Evolutionary conservation across 2,329 filamentous ascomycete species (phyloP), one percentile per base, ranked within the genome.

Genomic region (Arthrobotrys megalospora): DNA sequence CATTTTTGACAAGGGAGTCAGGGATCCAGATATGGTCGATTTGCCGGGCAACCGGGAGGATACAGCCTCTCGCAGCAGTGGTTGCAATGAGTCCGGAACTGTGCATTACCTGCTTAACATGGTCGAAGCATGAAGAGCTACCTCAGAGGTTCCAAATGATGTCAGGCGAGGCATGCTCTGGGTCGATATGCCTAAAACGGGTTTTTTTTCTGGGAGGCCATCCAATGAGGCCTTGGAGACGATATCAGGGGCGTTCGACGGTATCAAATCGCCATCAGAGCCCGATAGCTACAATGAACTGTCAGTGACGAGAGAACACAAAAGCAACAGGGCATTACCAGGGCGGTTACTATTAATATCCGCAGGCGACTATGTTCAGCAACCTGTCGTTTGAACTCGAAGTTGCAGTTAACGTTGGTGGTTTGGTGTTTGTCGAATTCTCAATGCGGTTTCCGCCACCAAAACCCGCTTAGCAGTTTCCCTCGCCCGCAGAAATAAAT

Each of bases 91-190:
- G 52, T 21, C 75, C 62, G 47, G 75, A 60, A 47, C 50, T 38
- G 28, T 62, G 75, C 75, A 78, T 78, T 36, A 72, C 65, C 72
- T 65, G 38, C 58, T 76, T 7, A 45, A 65, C 72, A 76, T 76
- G 43, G 71, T 52, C 65, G 70, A 48, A 50, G 38, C 28, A 41
- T 43, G 47, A 19, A 60, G 34, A 52, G 36, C 21, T n/a, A 48
- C 32, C 50, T 60, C 36, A 69, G 28, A 53, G 48, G 55, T 65
- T 66, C 48, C 38, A 76, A 67, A 48, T 45, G 62, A 63, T 24
- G 55, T 47, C 63, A 68, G 34, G 63, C 70, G 64, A 66, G 60
- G 60, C 48, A 65, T 65, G 19, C 50, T 48, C 41, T 48, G 63
- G 53, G 60, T 55, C 55, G 36, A 76, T 62, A 60, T 72, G 21